phyloP scores from a whole-genome alignment of 1,284 basidiomycete species.

The Cryptococcus sp. region DNA sequence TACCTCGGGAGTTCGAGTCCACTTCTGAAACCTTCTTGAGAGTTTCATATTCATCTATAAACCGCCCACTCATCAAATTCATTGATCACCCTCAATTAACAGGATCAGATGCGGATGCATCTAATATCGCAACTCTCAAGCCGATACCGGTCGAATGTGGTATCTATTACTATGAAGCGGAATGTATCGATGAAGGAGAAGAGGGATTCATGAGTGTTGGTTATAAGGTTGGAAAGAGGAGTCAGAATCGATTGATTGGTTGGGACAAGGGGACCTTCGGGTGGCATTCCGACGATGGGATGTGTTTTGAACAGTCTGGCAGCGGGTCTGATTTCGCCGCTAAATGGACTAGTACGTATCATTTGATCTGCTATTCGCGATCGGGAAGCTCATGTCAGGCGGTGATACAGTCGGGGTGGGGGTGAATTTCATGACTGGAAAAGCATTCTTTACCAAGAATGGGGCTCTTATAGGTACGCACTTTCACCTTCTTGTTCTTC shows the following conservation, averaged over 20 bases:
- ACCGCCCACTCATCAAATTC: conserved; percentile 33
- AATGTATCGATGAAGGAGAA: conserved; percentile 69
- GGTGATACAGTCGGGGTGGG: conserved; percentile 85
- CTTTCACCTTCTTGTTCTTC: neutral
- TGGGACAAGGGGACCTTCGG: conserved; percentile 90
- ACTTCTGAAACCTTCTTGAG: neutral
- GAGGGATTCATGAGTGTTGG: conserved; percentile 84
- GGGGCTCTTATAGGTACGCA: conserved; percentile 67
- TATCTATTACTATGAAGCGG: conserved; percentile 85
- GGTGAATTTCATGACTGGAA: conserved; percentile 72
- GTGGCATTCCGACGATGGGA: conserved; percentile 90
- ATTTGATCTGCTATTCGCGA: too few species aligned
- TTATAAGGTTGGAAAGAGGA: conserved; percentile 56
- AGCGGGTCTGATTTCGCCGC: conserved; percentile 69
- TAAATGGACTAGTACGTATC: conserved; percentile 44
- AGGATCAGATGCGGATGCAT: conserved; percentile 70
- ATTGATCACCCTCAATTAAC: conserved; percentile 31
- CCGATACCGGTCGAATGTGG: conserved; percentile 76
- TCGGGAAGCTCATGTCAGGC: conserved; percentile 51
- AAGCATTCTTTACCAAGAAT: conserved; percentile 87
- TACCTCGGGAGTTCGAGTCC: neutral
- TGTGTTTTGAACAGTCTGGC: conserved; percentile 67
- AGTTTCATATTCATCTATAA: neutral
- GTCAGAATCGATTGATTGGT: conserved; percentile 72
- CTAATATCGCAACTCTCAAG: conserved; percentile 67